Evolutionary conservation across 768 basidiomycete species (phyloP).

Genomic region (Hortiboletus campestris): DNA sequence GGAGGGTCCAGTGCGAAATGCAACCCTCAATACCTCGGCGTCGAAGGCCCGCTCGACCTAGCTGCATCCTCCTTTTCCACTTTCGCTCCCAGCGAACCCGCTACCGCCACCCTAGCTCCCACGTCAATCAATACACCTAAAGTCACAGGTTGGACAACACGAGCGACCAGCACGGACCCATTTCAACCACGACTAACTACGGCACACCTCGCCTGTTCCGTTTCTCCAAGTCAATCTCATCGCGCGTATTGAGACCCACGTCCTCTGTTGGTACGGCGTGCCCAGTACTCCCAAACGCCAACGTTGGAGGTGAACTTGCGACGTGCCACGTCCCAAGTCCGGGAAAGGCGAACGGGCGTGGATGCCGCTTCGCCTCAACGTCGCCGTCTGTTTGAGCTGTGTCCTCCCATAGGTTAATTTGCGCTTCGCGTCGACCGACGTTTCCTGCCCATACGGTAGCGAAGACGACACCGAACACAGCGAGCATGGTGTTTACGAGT

Average conservation of each 20-base stretch:
- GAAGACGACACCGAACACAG: conserved; percentile 34
- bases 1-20: not conserved
- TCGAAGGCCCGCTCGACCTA: not conserved
- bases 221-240: not conserved
- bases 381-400: not conserved
- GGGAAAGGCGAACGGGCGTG: conserved; percentile 1
- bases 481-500: conserved; percentile 30
- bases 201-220: conserved; percentile 1
- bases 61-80: not conserved
- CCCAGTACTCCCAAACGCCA: conserved; percentile 5
- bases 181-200: not conserved
- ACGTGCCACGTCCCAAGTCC: conserved; percentile 22
- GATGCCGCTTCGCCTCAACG: not conserved
- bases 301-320: conserved; percentile 3
- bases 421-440: not conserved
- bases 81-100: not conserved
- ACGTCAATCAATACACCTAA: not conserved
- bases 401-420: not conserved
- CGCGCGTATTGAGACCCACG: not conserved
- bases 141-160: not conserved
- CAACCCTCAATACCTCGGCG: not conserved
- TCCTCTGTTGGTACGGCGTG: not conserved
- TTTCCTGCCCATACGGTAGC: conserved; percentile 32
- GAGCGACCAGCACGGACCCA: not conserved
- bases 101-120: not conserved